A percentile compares a stretch with the other conserved stretches of the same genome.
phyloP scores from a whole-genome alignment of 768 basidiomycete species.

The Phanerochaete carnosa region DNA sequence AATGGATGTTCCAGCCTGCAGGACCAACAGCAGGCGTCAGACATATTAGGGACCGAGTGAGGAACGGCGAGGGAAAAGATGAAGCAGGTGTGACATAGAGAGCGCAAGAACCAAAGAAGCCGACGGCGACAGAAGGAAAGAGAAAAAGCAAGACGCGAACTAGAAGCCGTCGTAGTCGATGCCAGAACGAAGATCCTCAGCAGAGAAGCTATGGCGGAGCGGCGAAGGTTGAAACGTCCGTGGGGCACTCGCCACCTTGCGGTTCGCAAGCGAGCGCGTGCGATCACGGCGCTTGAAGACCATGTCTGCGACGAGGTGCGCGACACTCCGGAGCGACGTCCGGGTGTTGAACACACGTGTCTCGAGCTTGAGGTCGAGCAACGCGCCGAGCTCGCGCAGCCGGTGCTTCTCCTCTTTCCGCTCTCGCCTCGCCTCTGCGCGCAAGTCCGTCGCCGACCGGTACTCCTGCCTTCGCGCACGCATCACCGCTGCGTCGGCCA shows the following conservation, averaged over 20 bases:
- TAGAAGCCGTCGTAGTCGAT: not conserved
- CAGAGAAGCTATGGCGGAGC: constrained; percentile 22
- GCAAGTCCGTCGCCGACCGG: constrained; percentile 35
- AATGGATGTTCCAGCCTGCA: constrained; percentile 9
- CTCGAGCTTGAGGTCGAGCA: constrained; percentile 54
- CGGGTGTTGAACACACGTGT: constrained; percentile 23
- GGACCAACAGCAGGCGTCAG: not conserved
- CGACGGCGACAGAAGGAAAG: not conserved
- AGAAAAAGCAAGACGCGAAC: not conserved
- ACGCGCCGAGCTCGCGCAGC: constrained; percentile 50
- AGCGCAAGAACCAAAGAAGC: not conserved
- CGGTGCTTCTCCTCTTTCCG: constrained; percentile 53
- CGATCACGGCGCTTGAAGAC: constrained; percentile 40
- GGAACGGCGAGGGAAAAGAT: not conserved
- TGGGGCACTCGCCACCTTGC: constrained; percentile 21
- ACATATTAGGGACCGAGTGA: not conserved
- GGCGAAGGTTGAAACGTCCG: constrained; percentile 27
- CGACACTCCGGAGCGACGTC: constrained; percentile 26
- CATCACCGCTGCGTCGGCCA: constrained; percentile 26
- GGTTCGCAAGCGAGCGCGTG: constrained; percentile 35
- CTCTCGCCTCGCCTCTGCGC: constrained; percentile 40
- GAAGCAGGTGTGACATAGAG: not conserved
- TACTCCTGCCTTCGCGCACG: constrained; percentile 24
- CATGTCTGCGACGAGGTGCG: constrained; percentile 47
- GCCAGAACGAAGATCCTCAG: constrained; percentile 10